Conservation (phyloP, 2,329 filamentous ascomycete species). For the Ophiostoma sp. region DNA sequence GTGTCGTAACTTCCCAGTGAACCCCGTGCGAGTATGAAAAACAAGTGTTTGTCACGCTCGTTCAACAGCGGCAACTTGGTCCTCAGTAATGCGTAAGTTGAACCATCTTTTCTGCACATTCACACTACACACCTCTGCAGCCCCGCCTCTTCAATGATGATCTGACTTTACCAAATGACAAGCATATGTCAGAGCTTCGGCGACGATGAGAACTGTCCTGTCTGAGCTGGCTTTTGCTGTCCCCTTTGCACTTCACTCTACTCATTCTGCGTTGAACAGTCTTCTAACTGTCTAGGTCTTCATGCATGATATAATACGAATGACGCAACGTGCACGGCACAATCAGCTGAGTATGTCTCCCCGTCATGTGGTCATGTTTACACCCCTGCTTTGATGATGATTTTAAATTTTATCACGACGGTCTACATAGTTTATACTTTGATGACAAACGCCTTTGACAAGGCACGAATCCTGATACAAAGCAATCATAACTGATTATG, state of each 20-base stretch:
- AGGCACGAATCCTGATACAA: slow-evolving; percentile 42
- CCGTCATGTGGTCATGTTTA: slow-evolving; percentile 25
- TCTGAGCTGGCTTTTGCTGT: slow-evolving; percentile 34
- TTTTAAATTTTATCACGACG: slow-evolving; percentile 63
- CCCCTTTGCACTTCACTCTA: background rate
- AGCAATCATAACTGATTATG: slow-evolving; percentile 18
- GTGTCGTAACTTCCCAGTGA: background rate
- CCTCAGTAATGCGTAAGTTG: background rate
- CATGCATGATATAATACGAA: background rate
- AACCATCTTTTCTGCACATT: slow-evolving; percentile 18
- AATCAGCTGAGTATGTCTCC: slow-evolving; percentile 10
- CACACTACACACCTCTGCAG: slow-evolving; percentile 5
- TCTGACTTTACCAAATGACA: slow-evolving; percentile 73
- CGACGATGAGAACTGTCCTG: slow-evolving; percentile 45
- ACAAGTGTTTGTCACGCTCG: background rate
- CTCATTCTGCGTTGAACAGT: background rate
- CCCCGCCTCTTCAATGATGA: slow-evolving; percentile 61
- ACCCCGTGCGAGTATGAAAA: background rate
- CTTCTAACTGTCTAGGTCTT: slow-evolving; percentile 4
- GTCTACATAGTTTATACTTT: slow-evolving; percentile 76
- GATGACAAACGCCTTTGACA: slow-evolving; percentile 77
- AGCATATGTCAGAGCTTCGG: slow-evolving; percentile 91
- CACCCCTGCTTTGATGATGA: slow-evolving; percentile 55
- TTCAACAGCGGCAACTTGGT: background rate
- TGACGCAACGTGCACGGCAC: background rate